These are phyloP conservation scores for Trichothecium sympodiale DNA, from an alignment of 2,329 filamentous ascomycete genomes.

Conservation along the genomic window DNA sequence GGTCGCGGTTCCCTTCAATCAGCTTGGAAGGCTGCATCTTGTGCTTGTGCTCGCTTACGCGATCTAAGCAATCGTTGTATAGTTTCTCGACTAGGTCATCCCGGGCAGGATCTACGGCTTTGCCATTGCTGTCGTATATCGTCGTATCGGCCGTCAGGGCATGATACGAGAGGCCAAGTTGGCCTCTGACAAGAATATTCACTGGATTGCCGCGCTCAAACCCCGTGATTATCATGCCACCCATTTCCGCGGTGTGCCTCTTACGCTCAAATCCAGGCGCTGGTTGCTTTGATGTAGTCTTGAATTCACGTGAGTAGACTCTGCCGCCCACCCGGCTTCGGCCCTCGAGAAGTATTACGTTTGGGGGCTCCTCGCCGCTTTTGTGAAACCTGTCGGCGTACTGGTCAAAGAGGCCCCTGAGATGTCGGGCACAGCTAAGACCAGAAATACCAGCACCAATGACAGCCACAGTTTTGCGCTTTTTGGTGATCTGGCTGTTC, in stretches of 20 bases:
- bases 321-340: slow-evolving; percentile 79
- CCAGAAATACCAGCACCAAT: slow-evolving; percentile 93
- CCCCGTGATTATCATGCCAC: slow-evolving; percentile 94
- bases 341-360: slow-evolving; percentile 75
- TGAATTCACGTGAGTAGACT: slow-evolving; percentile 71
- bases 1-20: slow-evolving; percentile 69
- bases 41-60: slow-evolving; percentile 82
- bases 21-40: slow-evolving; percentile 59
- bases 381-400: slow-evolving; percentile 58
- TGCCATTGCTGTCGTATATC: slow-evolving; percentile 76
- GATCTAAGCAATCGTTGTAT: slow-evolving; percentile 89
- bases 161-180: slow-evolving; percentile 80
- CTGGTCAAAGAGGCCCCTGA: slow-evolving; percentile 77
- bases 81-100: slow-evolving; percentile 82
- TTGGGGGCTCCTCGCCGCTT: slow-evolving; percentile 56
- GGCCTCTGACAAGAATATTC: slow-evolving; percentile 81
- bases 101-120: slow-evolving; percentile 63
- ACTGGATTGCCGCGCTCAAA: slow-evolving; percentile 93
- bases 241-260: slow-evolving; percentile 83
- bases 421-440: slow-evolving; percentile 79
- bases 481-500: slow-evolving; percentile 28
- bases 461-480: slow-evolving; percentile 67
- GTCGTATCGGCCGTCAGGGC: slow-evolving; percentile 69
- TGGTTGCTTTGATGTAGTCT: slow-evolving; percentile 42
- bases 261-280: slow-evolving; percentile 43